Conservation (phyloP, 257 asterid genomes). For the Solanum microdontum region DNA sequence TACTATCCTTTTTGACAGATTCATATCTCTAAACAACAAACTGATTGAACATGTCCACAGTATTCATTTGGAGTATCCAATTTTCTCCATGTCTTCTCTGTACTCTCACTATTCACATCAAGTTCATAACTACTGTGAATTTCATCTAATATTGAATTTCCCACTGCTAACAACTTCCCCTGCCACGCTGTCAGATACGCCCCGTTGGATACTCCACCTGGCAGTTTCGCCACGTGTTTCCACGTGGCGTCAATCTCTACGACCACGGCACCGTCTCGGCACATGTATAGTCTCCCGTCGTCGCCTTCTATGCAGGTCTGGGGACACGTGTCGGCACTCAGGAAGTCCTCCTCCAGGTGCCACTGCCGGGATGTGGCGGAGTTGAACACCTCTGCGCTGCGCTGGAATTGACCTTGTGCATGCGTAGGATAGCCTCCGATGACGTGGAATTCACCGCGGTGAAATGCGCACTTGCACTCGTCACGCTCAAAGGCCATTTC, state of each 20-base stretch:
- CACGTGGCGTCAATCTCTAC: neutral
- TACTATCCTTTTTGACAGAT: neutral
- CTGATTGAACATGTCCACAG: neutral
- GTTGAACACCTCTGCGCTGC: neutral
- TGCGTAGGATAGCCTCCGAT: slow-evolving; percentile 8
- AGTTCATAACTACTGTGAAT: neutral
- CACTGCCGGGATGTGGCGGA: neutral
- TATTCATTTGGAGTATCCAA: neutral
- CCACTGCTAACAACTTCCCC: neutral
- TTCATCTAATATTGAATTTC: neutral
- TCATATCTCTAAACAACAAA: slow-evolving; percentile 1
- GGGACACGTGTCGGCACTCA: neutral
- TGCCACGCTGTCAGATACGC: slow-evolving; percentile 1
- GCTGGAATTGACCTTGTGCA: slow-evolving; percentile 6
- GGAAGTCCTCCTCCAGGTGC: neutral
- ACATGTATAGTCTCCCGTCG: neutral
- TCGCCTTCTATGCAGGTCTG: neutral
- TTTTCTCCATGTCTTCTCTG: neutral
- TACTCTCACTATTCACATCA: neutral
- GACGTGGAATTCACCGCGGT: slow-evolving; percentile 11
- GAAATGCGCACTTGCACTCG: slow-evolving; percentile 10
- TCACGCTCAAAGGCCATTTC: slow-evolving; percentile 8
- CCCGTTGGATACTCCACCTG: neutral
- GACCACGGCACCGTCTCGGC: neutral
- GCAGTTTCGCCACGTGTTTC: neutral